Conservation (phyloP, 805 yeast species). For the Wickerhamomyces rabaulensis region DNA sequence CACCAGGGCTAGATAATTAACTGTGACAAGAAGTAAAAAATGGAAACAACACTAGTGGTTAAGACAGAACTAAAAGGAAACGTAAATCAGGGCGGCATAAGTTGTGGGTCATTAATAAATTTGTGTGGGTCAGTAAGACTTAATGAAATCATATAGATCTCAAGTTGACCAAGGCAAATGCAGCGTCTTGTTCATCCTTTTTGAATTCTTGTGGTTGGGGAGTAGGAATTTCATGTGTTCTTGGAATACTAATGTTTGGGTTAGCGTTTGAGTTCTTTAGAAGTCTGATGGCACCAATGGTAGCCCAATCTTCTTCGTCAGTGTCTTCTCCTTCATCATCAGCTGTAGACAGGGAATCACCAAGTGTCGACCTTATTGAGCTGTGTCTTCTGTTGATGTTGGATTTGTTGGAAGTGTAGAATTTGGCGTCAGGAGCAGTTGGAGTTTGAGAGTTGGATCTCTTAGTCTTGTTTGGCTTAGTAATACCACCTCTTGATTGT, state of each 20-base stretch:
- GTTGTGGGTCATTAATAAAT: background rate
- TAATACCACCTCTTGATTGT: constrained; percentile 18
- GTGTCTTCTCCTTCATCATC: constrained; percentile 45
- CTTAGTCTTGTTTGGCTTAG: constrained; percentile 21
- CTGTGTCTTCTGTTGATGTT: constrained; percentile 20
- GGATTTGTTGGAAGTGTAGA: constrained; percentile 7
- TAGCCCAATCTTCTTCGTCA: constrained; percentile 96
- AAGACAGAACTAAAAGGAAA: background rate
- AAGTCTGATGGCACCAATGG: constrained; percentile 75
- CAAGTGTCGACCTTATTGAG: constrained; percentile 37
- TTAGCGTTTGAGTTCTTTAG: constrained; percentile 26
- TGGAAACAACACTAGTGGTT: background rate
- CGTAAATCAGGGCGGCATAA: background rate
- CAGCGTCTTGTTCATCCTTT: constrained; percentile 48
- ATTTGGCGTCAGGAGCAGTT: constrained; percentile 25
- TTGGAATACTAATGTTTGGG: constrained; percentile 5
- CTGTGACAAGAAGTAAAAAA: background rate
- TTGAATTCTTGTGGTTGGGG: constrained; percentile 11
- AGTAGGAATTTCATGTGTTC: constrained; percentile 2
- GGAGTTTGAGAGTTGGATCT: constrained; percentile 34
- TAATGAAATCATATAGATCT: constrained; percentile 24
- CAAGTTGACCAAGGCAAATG: constrained; percentile 59
- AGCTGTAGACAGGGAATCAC: constrained; percentile 13
- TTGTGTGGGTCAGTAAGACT: background rate
- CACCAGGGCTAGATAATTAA: background rate